A percentile compares a stretch with the other conserved stretches of the same genome.
phyloP scores from a whole-genome alignment of 495 filamentous ascomycete species.

The Penicillium soppii region DNA sequence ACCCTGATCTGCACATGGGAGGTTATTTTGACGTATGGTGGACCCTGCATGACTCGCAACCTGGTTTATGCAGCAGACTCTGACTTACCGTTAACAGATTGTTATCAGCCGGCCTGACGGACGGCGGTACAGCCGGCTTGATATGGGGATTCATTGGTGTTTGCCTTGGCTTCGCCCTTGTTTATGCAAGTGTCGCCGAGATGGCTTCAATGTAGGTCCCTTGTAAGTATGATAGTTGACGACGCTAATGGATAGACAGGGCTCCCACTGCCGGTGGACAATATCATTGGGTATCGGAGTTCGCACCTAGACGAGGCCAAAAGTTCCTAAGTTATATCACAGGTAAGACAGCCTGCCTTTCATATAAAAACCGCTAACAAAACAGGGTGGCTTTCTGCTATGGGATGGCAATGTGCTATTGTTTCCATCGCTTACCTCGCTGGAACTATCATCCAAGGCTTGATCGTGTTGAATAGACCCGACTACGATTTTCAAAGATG shows the following conservation, averaged over 20 bases:
- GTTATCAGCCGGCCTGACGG: constrained; percentile 44
- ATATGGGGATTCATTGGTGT: constrained; percentile 57
- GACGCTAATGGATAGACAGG: constrained; percentile 19
- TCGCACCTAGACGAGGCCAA: constrained; percentile 52
- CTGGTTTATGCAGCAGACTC: not conserved
- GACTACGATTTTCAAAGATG: constrained; percentile 49
- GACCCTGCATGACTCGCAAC: not conserved
- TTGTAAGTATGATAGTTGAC: not conserved
- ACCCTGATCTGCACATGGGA: constrained; percentile 49
- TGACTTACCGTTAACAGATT: constrained; percentile 27
- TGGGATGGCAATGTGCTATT: constrained; percentile 59
- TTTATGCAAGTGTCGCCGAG: constrained; percentile 53
- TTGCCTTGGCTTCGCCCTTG: constrained; percentile 43
- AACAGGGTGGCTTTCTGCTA: constrained; percentile 57
- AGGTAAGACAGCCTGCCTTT: constrained; percentile 26
- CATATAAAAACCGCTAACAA: not conserved
- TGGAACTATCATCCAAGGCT: constrained; percentile 58
- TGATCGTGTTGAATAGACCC: constrained; percentile 53
- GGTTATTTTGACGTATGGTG: constrained; percentile 40
- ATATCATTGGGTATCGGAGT: constrained; percentile 61
- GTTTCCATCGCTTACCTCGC: constrained; percentile 54
- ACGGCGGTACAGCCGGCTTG: constrained; percentile 57
- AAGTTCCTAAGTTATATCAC: constrained; percentile 61
- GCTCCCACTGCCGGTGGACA: constrained; percentile 51
- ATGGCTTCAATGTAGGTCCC: constrained; percentile 55